Evolutionary conservation across 2,329 filamentous ascomycete genomes (phyloP), one percentile per base, ranked within the genome.

Genomic region (Fusarium secorum): DNA sequence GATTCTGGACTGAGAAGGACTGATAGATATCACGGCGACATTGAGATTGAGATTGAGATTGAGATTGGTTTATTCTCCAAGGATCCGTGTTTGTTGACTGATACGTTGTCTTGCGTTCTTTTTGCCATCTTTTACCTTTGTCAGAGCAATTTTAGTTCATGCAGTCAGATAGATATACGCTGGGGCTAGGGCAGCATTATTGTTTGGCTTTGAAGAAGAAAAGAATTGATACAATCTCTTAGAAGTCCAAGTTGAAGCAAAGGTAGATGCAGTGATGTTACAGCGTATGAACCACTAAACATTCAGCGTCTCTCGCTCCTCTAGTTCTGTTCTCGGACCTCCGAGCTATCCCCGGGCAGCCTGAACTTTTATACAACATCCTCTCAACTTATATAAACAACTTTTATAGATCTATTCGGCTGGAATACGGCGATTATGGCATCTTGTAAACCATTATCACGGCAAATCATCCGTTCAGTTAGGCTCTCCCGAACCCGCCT

Each of bases 1-100:
- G 74, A 67, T 90, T 81, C 55, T 79, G 78, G 78, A 36, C 18
- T 44, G 63, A 68, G 11, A 39, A 59, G 51, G 48, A 52, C 24
- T 60, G 60, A 69, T n/a, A 28, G 24, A 26, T 36, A 26, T 51
- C 45, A 28, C 18, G 22, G 32, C 22, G 30, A 26, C 22, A 28
- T 20, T 36, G 30, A 20, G 41, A 44, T 14, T 26, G 24, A 15
- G n/a, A n/a, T n/a, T n/a, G n/a, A 26, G 22, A 11, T 22, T 14
- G n/a, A 35, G n/a, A 14, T 35, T 15, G 22, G 18, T 8, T 26
- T 20, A n/a, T n/a, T 44, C 24, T 56, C 26, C 30, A 9, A 32
- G 28, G 28, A 32, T 20, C 24, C 8, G 13, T 22, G 15, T 7
- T 45, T 51, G 6, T 49, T 22, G 20, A 15, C 49, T 30, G 18